Conservation (phyloP, 371 early-diverging fungal species). For the Syncephalastrum sp. region DNA sequence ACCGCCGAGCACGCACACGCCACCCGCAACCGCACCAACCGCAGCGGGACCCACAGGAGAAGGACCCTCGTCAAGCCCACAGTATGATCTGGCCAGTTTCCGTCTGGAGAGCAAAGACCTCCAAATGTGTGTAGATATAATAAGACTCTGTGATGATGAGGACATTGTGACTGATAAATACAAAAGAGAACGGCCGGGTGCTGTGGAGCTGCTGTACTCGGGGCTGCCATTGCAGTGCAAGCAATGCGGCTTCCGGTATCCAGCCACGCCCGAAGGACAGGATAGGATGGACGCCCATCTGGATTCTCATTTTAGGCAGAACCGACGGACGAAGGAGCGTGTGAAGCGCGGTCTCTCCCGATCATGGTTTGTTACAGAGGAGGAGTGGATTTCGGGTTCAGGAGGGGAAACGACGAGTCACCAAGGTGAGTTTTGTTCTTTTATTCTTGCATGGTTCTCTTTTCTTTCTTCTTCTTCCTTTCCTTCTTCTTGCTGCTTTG, state of each 20-base stretch:
- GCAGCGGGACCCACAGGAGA: background rate
- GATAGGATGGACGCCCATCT: constrained; percentile 80
- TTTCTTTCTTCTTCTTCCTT: too few species aligned
- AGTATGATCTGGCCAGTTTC: constrained; percentile 10
- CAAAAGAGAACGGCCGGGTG: constrained; percentile 56
- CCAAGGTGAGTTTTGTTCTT: constrained; percentile 25
- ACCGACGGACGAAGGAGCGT: constrained; percentile 77
- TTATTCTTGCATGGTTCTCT: background rate
- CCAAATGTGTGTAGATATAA: constrained; percentile 30
- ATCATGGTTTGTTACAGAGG: constrained; percentile 83
- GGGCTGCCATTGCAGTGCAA: constrained; percentile 79
- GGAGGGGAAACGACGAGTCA: constrained; percentile 48
- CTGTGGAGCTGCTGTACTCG: constrained; percentile 71
- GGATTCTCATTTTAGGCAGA: constrained; percentile 94
- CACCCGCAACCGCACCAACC: background rate
- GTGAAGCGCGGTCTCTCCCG: constrained; percentile 75
- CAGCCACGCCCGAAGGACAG: constrained; percentile 66
- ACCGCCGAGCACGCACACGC: background rate
- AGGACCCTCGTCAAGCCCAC: background rate
- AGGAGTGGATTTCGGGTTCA: constrained; percentile 54
- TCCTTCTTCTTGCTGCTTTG: too few species aligned
- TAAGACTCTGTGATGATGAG: constrained; percentile 24
- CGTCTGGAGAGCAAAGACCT: constrained; percentile 47
- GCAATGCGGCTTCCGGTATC: constrained; percentile 88
- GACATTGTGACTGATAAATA: constrained; percentile 4